Evolutionary conservation across 371 early-diverging fungal genomes (phyloP), one percentile per base, ranked within the genome.

Genomic region (Actinomortierella ambigua): DNA sequence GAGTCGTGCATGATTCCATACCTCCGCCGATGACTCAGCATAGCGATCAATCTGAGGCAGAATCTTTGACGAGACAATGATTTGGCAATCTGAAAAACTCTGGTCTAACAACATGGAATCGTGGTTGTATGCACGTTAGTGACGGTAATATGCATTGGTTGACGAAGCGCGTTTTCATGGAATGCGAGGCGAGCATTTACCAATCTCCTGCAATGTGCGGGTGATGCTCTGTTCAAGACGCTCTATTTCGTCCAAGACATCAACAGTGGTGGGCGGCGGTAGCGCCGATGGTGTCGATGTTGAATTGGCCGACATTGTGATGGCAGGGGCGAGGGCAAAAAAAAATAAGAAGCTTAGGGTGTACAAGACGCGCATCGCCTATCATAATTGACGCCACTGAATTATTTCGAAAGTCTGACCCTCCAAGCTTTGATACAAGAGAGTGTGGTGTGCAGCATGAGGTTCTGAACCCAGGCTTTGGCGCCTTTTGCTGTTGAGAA

Each of bases 221-320:
- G 86, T 86, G 34, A 84, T 79, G 52, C 76, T 71, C 50, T 86
- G 86, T 13, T 86, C 81, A 18, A 84, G 58, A 1, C 73, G 66
- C 60, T 71, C 73, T 40, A 66, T 71, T 41, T 71, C 73, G 27
- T 71, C 73, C 53, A 71, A 63, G 29, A 63, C 73, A 4, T 71
- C 66, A 24, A 43, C 56, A 14, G 66, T 63, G 2, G 66, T 50
- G 60, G 51, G 42, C 34, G 60, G 59, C n/a, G 29, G 11, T 34
- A 34, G 34, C 11, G 34, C 34, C 34, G 34, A 34, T 4, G 34
- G 11, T 4, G 34, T 34, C 4, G 34, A 34, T 34, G 34, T 4
- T 6, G 34, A 34, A 34, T 34, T 34, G 34, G 34, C 11, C 34
- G 34, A 34, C 34, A 34, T 34, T 34, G 34, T 34, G 34, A 34